These are phyloP conservation scores for Candolleomyces eurysporus DNA, from an alignment of 768 basidiomycete genomes.

Conservation along the genomic window DNA sequence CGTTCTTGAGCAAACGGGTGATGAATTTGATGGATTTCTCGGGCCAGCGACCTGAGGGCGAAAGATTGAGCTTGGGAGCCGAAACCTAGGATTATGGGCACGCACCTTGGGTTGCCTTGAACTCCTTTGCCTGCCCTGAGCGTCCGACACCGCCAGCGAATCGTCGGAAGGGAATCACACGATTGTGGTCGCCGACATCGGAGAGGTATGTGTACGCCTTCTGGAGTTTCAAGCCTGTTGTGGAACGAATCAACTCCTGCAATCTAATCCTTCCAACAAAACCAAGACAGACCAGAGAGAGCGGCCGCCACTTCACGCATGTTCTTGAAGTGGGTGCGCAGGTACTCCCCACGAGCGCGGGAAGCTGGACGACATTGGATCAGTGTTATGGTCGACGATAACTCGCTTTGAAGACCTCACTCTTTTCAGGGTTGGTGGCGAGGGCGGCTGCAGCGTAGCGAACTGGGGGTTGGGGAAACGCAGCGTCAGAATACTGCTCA, in stretches of 20 bases:
- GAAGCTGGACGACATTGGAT: slow-evolving; percentile 55
- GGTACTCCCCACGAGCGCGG: slow-evolving; percentile 92
- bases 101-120: slow-evolving; percentile 94
- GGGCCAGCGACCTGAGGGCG: slow-evolving; percentile 90
- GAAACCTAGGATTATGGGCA: slow-evolving; percentile 12
- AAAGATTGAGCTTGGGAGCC: slow-evolving; percentile 1
- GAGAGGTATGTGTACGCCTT: slow-evolving; percentile 95
- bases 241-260: neutral
- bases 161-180: slow-evolving; percentile 93
- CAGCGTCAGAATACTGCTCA: slow-evolving; percentile 3
- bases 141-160: slow-evolving; percentile 95
- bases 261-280: slow-evolving; percentile 1
- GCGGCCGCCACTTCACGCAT: slow-evolving; percentile 99
- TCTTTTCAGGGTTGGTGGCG: slow-evolving; percentile 94
- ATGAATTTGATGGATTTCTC: slow-evolving; percentile 98
- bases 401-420: slow-evolving; percentile 34
- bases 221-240: slow-evolving; percentile 80
- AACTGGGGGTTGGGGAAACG: slow-evolving; percentile 45
- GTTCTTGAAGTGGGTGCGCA: slow-evolving; percentile 99
- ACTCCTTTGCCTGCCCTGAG: slow-evolving; percentile 92
- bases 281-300: slow-evolving; percentile 64
- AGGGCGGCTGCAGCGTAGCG: slow-evolving; percentile 90
- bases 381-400: neutral
- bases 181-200: slow-evolving; percentile 95
- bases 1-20: slow-evolving; percentile 93